These are phyloP conservation scores for Somion occarium DNA, from an alignment of 1,284 basidiomycete species.

Conservation along the genomic window DNA sequence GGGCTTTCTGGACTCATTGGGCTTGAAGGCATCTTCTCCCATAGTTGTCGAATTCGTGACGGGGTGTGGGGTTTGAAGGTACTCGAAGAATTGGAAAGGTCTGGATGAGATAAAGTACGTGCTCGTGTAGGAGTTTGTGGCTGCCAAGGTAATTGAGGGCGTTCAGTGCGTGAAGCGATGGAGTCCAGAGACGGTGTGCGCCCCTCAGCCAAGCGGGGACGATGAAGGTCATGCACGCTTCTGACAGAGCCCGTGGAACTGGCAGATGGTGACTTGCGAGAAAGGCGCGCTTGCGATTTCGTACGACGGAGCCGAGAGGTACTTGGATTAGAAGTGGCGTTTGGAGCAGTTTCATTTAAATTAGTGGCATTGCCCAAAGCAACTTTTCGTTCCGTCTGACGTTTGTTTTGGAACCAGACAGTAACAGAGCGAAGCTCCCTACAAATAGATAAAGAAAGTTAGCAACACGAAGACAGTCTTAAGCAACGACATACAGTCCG, in stretches of 20 bases:
- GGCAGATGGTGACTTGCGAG: conserved; percentile 13
- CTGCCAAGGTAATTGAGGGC: conserved; percentile 9
- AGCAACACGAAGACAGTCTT: conserved; percentile 11
- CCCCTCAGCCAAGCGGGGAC: background rate
- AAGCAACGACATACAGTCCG: conserved; percentile 47
- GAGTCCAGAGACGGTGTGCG: conserved; percentile 50
- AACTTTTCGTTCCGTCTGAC: conserved; percentile 60
- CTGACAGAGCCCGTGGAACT: conserved; percentile 21
- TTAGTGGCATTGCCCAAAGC: background rate
- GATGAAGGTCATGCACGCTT: conserved; percentile 1
- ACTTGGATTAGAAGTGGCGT: background rate
- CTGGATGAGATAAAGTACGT: background rate
- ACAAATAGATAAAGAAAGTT: conserved; percentile 1
- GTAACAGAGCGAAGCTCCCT: conserved; percentile 77
- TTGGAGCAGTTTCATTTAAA: background rate
- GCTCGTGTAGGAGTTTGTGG: background rate
- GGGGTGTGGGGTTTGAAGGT: background rate
- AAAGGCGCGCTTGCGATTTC: conserved; percentile 8
- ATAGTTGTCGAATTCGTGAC: conserved; percentile 30
- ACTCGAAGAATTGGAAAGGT: background rate
- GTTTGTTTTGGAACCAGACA: conserved; percentile 81
- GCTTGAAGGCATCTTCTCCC: conserved; percentile 72
- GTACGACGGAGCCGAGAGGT: conserved; percentile 2
- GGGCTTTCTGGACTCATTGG: conserved; percentile 48
- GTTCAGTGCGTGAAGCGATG: conserved; percentile 33